Evolutionary conservation across 2,329 filamentous ascomycete species (phyloP), one percentile per base, ranked within the genome.

Genomic region (Clonostachys chloroleuca): DNA sequence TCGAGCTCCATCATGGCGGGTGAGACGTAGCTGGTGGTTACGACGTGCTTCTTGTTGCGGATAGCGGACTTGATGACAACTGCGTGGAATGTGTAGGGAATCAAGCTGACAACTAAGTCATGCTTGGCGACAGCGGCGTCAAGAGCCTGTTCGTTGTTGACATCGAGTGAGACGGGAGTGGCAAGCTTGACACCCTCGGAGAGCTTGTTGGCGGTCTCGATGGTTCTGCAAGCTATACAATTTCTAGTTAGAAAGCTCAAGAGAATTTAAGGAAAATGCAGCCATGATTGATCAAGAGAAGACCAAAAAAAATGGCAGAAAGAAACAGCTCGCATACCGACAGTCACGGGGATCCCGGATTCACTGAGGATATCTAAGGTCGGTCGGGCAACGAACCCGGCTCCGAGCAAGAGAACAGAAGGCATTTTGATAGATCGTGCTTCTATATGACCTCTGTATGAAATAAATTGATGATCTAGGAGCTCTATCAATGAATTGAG

Each of bases 51-150:
- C 87, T 96, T 96, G 61, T 86, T 81, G 61, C 86, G 82, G 72
- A 97, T 96, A 53, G 91, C 92, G 35, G 87, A 84, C 80, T 95
- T 92, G 81, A 96, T 95, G 60, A 96, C 91, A 47, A 80, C 77
- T 42, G 86, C 88, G 69, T 95, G 91, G 80, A 83, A 89, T 51
- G 84, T 95, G 74, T 96, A 97, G 44, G 92, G 92, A 59, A 97
- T 96, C 69, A 97, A 68, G 62, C 75, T 82, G 66, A 92, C 87
- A 64, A 87, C 84, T 12, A 95, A 72, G 64, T 94, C 87, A 65
- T 87, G 78, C 77, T 95, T 83, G 62, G 78, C 83, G 50, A 96
- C 81, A 62, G 84, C 89, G 46, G 83, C 81, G 60, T 96, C 91
- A 49, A 97, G 83, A 34, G 88, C 90, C 49, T 76, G 68, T 44